These are phyloP conservation scores for Phytophthora pseudosyringae DNA, from an alignment of 352 stramenopile species.

Conservation along the genomic window DNA sequence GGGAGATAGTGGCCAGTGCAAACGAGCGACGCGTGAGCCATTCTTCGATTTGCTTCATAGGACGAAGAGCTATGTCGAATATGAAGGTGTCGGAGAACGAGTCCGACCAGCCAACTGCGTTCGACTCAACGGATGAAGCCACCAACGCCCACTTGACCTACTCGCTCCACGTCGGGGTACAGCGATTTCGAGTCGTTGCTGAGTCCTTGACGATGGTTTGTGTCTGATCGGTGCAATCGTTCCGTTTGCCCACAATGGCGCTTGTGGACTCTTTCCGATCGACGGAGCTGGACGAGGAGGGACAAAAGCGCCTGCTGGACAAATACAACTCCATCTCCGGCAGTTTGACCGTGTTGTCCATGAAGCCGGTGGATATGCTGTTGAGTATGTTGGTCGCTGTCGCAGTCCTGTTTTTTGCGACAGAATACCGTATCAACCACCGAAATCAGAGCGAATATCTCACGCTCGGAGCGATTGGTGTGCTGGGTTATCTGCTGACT, in stretches of 20 bases:
- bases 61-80: background rate
- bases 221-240: conserved; percentile 1
- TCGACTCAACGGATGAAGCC: background rate
- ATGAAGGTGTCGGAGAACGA: conserved; percentile 2
- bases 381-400: conserved; percentile 2
- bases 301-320: conserved; percentile 1
- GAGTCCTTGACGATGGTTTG: background rate
- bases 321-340: conserved; percentile 15
- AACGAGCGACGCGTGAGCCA: background rate
- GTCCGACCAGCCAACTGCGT: background rate
- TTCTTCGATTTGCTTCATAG: background rate
- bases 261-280: background rate
- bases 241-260: conserved; percentile 3
- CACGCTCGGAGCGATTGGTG: background rate
- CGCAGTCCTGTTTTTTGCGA: conserved; percentile 1
- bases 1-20: no score
- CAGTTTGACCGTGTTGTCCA: conserved; percentile 1
- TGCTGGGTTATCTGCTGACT: conserved; percentile 4
- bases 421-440: conserved; percentile 10
- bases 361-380: conserved; percentile 7
- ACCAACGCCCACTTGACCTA: background rate
- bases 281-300: background rate
- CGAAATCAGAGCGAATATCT: background rate
- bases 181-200: conserved; percentile 2
- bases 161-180: background rate